Base-by-base conservation (phyloP, 1,284 basidiomycete species). In the Rhodotorula glutinis region DNA sequence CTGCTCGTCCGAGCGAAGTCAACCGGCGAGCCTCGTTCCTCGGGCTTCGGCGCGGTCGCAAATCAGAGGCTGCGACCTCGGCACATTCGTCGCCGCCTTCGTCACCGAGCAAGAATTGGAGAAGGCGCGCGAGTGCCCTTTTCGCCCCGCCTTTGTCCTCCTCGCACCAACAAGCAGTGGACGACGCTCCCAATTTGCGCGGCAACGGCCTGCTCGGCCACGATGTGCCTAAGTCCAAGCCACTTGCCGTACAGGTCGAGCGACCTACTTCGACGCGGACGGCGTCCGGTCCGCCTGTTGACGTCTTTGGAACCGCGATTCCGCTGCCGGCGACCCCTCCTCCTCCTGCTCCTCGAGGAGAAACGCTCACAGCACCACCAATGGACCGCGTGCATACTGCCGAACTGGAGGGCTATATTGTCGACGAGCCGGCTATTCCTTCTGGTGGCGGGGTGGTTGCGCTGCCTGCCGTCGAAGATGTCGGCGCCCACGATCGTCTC, bases 81-180 rank as follows among this genome's bases (percentile, higher is more conserved):
- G 13, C 44, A 19, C 23, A 14, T 21, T 51, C 16, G 29, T 51
- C 16, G 29, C 52, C 30, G 10, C 21, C 40, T n/a, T 21, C n/a
- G 30, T 51, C 46, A 7, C 55, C 59, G 9, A 52, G 54, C 23
- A 29, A 46, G 21, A 57, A 43, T 21, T 57, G 59, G 51, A 30
- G 51, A 11, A 40, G 60, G 4, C 60, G 60, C 10, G 59, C 65
- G 8, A 62, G 60, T 33, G 56, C 60, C 1, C 57, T 53, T 30
- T 69, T 51, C 51, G n/a, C 30, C 14, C 33, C 54, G 21, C 30
- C 53, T 30, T 14, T 38, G 17, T 38, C 33, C n/a, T 44, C 53
- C 8, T 19, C 16, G 51, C 41, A 4, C 2, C 51, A n/a, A 21
- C 33, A 11, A 27, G 27, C 33, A 47, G 25, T 1, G 3, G 27